A percentile compares a stretch with the other conserved stretches of the same genome.
These are phyloP conservation scores for Mycena kentingensis DNA, from an alignment of 768 basidiomycete genomes.

Conservation along the genomic window DNA sequence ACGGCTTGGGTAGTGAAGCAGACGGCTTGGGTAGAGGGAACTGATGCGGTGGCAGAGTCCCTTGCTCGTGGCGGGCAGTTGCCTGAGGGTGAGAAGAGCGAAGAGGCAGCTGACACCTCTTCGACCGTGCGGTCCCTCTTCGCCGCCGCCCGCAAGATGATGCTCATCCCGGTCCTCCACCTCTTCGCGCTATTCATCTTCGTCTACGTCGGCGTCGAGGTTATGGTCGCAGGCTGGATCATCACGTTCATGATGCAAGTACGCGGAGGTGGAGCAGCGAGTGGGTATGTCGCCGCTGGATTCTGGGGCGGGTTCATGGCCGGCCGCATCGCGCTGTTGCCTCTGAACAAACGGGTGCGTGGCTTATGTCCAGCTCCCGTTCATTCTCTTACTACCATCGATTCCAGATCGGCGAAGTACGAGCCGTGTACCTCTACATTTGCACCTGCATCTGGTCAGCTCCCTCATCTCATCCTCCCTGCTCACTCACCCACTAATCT, in stretches of 20 bases:
- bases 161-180: constrained; percentile 35
- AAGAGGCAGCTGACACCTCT: no score
- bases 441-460: neutral
- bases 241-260: constrained; percentile 42
- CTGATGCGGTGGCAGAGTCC: no score
- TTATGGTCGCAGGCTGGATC: constrained; percentile 46
- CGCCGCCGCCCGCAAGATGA: constrained; percentile 26
- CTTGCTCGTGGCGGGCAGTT: no score
- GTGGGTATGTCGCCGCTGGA: constrained; percentile 47
- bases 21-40: no score
- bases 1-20: no score
- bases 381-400: no score
- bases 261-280: constrained; percentile 41
- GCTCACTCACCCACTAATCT: neutral
- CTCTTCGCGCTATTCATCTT: constrained; percentile 44
- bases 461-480: neutral
- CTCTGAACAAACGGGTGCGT: neutral
- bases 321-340: neutral
- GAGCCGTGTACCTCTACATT: neutral
- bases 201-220: constrained; percentile 43
- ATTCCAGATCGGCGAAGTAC: neutral
- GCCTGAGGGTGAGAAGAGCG: no score
- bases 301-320: constrained; percentile 40
- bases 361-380: neutral
- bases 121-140: no score